Evolutionary conservation across 805 yeast species (phyloP).

Genomic region (Millerago galiae): DNA sequence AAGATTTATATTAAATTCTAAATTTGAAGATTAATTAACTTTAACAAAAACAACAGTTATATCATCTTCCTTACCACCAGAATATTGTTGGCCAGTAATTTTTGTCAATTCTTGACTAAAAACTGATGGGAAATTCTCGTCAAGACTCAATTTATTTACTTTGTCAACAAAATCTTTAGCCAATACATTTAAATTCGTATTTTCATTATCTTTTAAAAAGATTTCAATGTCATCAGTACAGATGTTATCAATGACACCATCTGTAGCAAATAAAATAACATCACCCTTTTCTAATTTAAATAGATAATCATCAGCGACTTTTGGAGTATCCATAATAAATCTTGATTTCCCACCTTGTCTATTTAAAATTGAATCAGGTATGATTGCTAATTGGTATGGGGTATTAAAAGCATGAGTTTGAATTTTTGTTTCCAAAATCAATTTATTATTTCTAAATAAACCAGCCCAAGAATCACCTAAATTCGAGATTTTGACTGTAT

Average conservation of each 20-base stretch:
- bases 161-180: conserved; percentile 54
- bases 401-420: conserved; percentile 89
- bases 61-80: conserved; percentile 96
- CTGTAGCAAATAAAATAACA: conserved; percentile 80
- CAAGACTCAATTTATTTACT: conserved; percentile 65
- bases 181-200: conserved; percentile 35
- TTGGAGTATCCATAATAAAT: conserved; percentile 67
- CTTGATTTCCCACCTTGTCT: conserved; percentile 44
- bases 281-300: conserved; percentile 69
- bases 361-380: conserved; percentile 55
- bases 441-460: conserved; percentile 58
- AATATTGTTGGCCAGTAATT: conserved; percentile 59
- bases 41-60: conserved; percentile 75
- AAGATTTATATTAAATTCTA: conserved; percentile 40
- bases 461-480: conserved; percentile 96
- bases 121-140: conserved; percentile 72
- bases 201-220: conserved; percentile 49
- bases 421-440: conserved; percentile 61
- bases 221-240: conserved; percentile 63
- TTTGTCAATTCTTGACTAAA: conserved; percentile 74
- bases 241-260: conserved; percentile 88
- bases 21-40: conserved; percentile 26
- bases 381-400: conserved; percentile 83
- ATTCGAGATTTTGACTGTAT: conserved; percentile 59
- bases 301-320: conserved; percentile 56